These are phyloP conservation scores for Xylaria sp. DNA, from an alignment of 2,329 filamentous ascomycete species.

Conservation along the genomic window DNA sequence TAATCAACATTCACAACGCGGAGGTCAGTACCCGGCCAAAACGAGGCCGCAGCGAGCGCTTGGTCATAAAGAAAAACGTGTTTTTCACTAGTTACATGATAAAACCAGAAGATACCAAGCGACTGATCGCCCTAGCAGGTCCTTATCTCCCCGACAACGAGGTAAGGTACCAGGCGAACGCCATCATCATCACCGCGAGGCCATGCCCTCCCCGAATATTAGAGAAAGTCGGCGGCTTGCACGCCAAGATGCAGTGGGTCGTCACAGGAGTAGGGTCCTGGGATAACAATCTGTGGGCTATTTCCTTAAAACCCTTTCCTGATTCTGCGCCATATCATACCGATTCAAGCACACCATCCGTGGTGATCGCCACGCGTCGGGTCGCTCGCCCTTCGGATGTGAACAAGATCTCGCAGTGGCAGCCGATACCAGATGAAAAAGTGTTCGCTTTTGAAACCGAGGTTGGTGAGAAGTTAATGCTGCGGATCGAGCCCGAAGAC, in stretches of 20 bases:
- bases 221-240: conserved; percentile 85
- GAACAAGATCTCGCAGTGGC: conserved; percentile 82
- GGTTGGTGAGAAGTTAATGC: conserved; percentile 83
- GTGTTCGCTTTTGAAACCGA: conserved; percentile 79
- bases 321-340: conserved; percentile 73
- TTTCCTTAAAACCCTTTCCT: conserved; percentile 74
- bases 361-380: conserved; percentile 82
- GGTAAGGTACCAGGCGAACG: conserved; percentile 83
- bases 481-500: conserved; percentile 79
- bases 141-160: conserved; percentile 70
- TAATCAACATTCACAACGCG: conserved; percentile 86
- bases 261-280: conserved; percentile 76
- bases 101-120: conserved; percentile 70
- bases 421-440: conserved; percentile 72
- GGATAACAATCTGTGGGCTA: conserved; percentile 88
- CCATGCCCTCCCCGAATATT: conserved; percentile 74
- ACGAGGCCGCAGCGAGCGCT: conserved; percentile 48
- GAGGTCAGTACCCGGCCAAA: conserved; percentile 50
- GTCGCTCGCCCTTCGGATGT: conserved; percentile 80
- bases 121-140: conserved; percentile 72
- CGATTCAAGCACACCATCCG: conserved; percentile 76
- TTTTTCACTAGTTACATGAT: conserved; percentile 95
- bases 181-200: conserved; percentile 85
- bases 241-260: conserved; percentile 82
- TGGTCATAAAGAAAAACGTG: conserved; percentile 83